Evolutionary conservation across 2,329 filamentous ascomycete genomes (phyloP), one percentile per base, ranked within the genome.

Genomic region (Coleophoma cylindrospora): DNA sequence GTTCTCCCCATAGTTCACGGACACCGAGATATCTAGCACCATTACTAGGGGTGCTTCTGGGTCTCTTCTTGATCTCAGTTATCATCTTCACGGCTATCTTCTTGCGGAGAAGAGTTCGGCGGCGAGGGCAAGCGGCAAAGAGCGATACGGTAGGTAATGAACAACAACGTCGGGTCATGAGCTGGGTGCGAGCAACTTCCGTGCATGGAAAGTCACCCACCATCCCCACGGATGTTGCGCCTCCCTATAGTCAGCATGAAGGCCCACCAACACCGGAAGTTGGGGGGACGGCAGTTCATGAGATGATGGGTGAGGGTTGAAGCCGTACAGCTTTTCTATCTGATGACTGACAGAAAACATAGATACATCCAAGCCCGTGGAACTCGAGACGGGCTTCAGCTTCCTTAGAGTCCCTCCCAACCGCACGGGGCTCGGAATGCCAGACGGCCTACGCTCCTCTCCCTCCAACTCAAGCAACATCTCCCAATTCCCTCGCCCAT

Each of bases 31-130:
- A 80, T 73, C 74, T 85, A 1, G 76, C 75, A 0, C 81, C 84
- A 0, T 77, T 87, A 2, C 66, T 86, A 0, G 81, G 81, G 14
- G 80, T 83, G 4, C 74, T 85, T 4, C 70, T 84, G 2, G 81
- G 80, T 3, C 68, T 82, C 2, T 73, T 84, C 41, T 67, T 81
- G 45, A 56, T 86, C 38, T 77, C 75, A 1, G 72, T 74, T 15
- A 53, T 77, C 5, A 66, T 76, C 21, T 70, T 84, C 13, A 68
- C 70, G 6, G 69, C 79, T 40, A 68, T 81, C 17, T 68, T 85
- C 17, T 80, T 74, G 66, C 73, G 77, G 8, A 73, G 75, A 49
- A 64, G 67, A 34, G 64, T 63, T 38, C 63, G 54, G 15, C 54
- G 64, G 1, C 19, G 40, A 2, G 47, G 48, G 15, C 48, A 50